Evolutionary conservation across 345 rosid genomes (phyloP).

Genomic region (Isatis tinctoria): DNA sequence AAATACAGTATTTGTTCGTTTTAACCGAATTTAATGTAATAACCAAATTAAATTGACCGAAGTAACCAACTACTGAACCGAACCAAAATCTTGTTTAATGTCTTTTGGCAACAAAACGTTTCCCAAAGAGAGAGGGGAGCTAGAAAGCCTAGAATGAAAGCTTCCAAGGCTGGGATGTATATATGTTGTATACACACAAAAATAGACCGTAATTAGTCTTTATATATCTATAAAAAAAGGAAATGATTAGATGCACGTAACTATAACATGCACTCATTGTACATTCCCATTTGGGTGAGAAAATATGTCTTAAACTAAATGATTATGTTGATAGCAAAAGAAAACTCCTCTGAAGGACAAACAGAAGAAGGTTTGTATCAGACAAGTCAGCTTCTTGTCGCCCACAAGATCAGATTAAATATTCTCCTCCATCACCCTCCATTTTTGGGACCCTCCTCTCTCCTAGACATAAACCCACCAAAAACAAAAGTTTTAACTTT

Average conservation of each 20-base stretch:
- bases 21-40: no score
- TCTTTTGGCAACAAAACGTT: no score
- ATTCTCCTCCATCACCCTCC: background rate
- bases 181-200: no score
- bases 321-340: background rate
- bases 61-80: no score
- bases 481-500: background rate
- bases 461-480: constrained; percentile 20
- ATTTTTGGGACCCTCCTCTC: background rate
- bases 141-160: no score
- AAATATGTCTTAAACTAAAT: background rate
- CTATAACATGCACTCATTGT: background rate
- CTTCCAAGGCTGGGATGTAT: no score
- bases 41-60: no score
- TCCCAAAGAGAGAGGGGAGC: no score
- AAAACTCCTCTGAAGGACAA: background rate
- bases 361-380: background rate
- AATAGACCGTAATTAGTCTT: no score
- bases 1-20: no score
- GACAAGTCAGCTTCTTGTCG: background rate
- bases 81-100: no score
- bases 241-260: background rate
- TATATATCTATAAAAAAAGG: no score
- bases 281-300: background rate
- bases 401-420: constrained; percentile 8